A percentile compares a stretch with the other conserved stretches of the same genome.
phyloP scores from a whole-genome alignment of 305 asterid genomes.

The Fraxinus paxiana region DNA sequence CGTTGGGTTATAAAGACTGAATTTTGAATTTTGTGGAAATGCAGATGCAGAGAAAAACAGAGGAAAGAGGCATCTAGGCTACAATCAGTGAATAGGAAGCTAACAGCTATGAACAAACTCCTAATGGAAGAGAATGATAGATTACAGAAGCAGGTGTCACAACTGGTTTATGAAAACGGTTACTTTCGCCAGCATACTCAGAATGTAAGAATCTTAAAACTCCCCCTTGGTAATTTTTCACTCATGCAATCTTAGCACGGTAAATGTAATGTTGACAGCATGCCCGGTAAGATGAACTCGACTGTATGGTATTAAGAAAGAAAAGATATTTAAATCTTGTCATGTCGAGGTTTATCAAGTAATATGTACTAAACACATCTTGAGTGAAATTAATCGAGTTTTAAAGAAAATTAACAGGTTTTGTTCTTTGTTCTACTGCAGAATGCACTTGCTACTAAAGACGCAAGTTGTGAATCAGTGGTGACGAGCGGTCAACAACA shows the following conservation, averaged over 20 bases:
- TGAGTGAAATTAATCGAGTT: not conserved
- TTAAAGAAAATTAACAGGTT: not conserved
- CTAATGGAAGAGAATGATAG: slow-evolving; percentile 55
- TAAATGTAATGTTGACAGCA: not conserved
- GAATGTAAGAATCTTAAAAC: slow-evolving; percentile 21
- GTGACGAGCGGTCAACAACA: slow-evolving; percentile 52
- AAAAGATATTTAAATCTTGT: not conserved
- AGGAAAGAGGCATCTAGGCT: slow-evolving; percentile 52
- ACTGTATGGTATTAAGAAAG: not conserved
- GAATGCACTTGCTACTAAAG: slow-evolving; percentile 43
- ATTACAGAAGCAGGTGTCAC: slow-evolving; percentile 55
- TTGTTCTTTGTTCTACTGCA: slow-evolving; percentile 16
- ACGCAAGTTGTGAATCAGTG: slow-evolving; percentile 52
- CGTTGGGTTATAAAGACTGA: not conserved
- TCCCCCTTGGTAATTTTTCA: not conserved
- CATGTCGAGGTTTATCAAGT: not conserved
- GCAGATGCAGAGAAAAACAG: slow-evolving; percentile 56
- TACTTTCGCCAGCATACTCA: slow-evolving; percentile 45
- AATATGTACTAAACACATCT: not conserved
- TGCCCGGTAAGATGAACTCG: not conserved
- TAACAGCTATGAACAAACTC: slow-evolving; percentile 58
- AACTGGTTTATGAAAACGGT: slow-evolving; percentile 49
- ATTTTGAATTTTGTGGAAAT: slow-evolving; percentile 11
- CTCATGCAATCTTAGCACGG: not conserved
- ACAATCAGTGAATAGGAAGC: slow-evolving; percentile 52